Evolutionary conservation across 2,329 filamentous ascomycete genomes (phyloP).

Genomic region (Aureobasidium melanogenum): DNA sequence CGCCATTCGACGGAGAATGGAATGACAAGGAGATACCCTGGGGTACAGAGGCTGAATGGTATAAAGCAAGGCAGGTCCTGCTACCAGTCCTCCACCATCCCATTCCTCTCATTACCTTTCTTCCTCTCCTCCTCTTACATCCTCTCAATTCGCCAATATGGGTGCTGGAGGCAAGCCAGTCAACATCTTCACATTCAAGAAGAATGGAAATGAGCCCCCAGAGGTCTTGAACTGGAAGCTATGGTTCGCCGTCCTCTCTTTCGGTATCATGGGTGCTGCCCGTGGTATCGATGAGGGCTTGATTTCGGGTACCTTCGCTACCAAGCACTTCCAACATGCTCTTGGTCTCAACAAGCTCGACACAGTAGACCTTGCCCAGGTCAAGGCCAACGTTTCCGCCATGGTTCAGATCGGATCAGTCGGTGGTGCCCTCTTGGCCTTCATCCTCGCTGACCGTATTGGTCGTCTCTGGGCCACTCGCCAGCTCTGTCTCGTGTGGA

Average conservation of each 20-base stretch:
- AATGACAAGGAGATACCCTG: neutral
- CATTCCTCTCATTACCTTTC: neutral
- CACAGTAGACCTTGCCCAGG: conserved; percentile 49
- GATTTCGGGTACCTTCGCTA: conserved; percentile 48
- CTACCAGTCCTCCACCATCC: neutral
- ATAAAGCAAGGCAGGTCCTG: conserved; percentile 10
- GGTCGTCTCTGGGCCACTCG: conserved; percentile 36
- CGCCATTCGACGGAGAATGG: neutral
- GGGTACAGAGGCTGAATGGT: neutral
- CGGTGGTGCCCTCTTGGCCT: conserved; percentile 55
- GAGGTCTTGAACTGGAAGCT: conserved; percentile 67
- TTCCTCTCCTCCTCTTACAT: neutral
- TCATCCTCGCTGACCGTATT: conserved; percentile 39
- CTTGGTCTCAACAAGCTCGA: conserved; percentile 50
- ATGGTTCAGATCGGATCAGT: conserved; percentile 76
- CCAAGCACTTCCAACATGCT: conserved; percentile 49
- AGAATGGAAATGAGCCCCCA: conserved; percentile 54
- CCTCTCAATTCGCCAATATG: conserved; percentile 7
- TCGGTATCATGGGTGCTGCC: conserved; percentile 57
- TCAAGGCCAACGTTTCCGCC: conserved; percentile 61
- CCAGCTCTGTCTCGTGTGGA: conserved; percentile 34
- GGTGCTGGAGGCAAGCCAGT: conserved; percentile 17
- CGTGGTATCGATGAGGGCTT: conserved; percentile 69
- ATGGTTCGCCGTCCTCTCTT: conserved; percentile 59
- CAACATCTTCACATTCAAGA: conserved; percentile 30